phyloP scores from a whole-genome alignment of 331 rosid genomes.

The Erythrophleum ivorense region DNA sequence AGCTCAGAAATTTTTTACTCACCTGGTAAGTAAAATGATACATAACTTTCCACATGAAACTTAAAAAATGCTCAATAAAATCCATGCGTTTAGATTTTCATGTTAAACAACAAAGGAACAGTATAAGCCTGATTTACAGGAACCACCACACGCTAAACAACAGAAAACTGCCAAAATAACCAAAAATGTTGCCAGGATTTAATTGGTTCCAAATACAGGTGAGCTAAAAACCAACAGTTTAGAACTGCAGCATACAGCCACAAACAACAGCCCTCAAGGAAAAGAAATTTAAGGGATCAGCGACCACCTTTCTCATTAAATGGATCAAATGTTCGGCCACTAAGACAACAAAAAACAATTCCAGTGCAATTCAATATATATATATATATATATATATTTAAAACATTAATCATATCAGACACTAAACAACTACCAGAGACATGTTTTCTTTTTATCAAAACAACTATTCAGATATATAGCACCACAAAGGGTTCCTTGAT shows the following conservation, averaged over 20 bases:
- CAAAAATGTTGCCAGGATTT: neutral
- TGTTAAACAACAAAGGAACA: constrained; percentile 1
- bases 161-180: neutral
- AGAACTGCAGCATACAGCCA: constrained; percentile 8
- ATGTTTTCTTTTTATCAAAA: neutral
- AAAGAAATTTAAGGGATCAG: neutral
- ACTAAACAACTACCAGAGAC: neutral
- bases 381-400: neutral
- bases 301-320: neutral
- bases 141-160: neutral
- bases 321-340: neutral
- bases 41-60: constrained; percentile 9
- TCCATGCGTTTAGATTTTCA: neutral
- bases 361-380: neutral
- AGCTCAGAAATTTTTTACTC: constrained; percentile 13
- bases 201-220: neutral
- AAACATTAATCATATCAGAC: neutral
- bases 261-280: neutral
- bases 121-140: neutral
- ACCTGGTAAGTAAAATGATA: neutral
- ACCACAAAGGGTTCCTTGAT: neutral
- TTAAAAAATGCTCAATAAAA: neutral
- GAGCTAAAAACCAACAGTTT: neutral
- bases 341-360: neutral
- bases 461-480: neutral